Base-by-base conservation (phyloP, 805 yeast species). In the Ogataea pini region DNA sequence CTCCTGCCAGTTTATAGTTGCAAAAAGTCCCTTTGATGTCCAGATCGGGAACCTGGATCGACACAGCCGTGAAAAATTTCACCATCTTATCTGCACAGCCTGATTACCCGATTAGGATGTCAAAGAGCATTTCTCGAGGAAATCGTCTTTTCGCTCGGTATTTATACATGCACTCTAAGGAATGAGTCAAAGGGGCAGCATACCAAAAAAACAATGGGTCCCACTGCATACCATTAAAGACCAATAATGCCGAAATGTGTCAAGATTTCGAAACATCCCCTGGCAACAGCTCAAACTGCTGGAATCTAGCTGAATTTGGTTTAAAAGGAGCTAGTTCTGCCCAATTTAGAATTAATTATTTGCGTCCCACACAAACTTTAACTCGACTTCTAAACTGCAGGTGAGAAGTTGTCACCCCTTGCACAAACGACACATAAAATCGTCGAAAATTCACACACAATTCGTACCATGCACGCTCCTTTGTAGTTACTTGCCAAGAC, bases 11-110 rank as follows among this genome's bases (percentile, higher is more conserved):
- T 14, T 10, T 13, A 13, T 42, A 12, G 22, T 39, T 39, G 37
- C 37, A 31, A 13, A 43, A 38, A n/a, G 36, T 40, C 41, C 60
- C 64, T 58, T 60, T 58, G 53, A 50, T 25, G 37, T 37, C 57
- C 61, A 17, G 53, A 60, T 44, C 31, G 38, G 64, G 64, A 46
- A 59, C 50, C 43, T 19, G 16, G 24, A 32, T 4, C 13, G 36
- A 39, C 50, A 42, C 46, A 43, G 48, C 46, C 43, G 16, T 37
- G 19, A 14, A 43, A 20, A 33, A 13, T 14, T 25, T 16, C 59
- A 47, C 56, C 49, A 48, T 22, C 25, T 37, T 31, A 41, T 13
- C 22, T 34, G 44, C 53, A 44, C 49, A 41, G 49, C 48, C 46
- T 20, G 32, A 38, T 31, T 42, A 42, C 57, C 59, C 9, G 5